phyloP scores from a whole-genome alignment of 129 eudicot genomes.

The Artemisia argyi region DNA sequence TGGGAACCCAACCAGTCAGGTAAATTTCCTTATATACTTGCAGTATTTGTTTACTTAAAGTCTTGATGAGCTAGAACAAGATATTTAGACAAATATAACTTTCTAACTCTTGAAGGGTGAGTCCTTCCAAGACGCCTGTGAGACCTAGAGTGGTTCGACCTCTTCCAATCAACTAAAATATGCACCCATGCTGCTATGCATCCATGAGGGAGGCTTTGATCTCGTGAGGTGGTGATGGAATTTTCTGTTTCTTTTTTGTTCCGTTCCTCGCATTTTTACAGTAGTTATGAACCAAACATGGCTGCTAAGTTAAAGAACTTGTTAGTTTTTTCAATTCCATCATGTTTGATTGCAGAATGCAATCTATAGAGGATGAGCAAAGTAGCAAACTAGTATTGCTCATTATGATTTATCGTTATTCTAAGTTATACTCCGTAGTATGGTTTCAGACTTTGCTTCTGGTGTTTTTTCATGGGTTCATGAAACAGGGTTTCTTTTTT shows the following conservation, averaged over 20 bases:
- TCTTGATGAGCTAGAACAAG: conserved; percentile 9
- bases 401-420: conserved; percentile 22
- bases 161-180: conserved; percentile 41
- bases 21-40: conserved; percentile 7
- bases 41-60: neutral
- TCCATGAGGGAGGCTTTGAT: conserved; percentile 37
- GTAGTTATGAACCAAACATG: conserved; percentile 18
- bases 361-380: conserved; percentile 23
- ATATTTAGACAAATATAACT: neutral
- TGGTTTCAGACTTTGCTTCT: neutral
- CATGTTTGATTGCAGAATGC: conserved; percentile 43
- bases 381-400: conserved; percentile 22
- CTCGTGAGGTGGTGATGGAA: conserved; percentile 35
- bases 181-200: conserved; percentile 28
- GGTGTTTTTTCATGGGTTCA: neutral
- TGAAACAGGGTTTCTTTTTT: neutral
- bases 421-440: conserved; percentile 1
- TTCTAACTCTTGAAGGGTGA: conserved; percentile 58
- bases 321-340: conserved; percentile 10
- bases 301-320: conserved; percentile 23
- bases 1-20: conserved; percentile 93
- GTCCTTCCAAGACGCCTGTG: conserved; percentile 99
- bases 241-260: conserved; percentile 16
- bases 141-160: conserved; percentile 76
- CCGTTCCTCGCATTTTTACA: conserved; percentile 18